Base-by-base conservation (phyloP, 2,329 filamentous ascomycete species). In the Alternaria dauci region DNA sequence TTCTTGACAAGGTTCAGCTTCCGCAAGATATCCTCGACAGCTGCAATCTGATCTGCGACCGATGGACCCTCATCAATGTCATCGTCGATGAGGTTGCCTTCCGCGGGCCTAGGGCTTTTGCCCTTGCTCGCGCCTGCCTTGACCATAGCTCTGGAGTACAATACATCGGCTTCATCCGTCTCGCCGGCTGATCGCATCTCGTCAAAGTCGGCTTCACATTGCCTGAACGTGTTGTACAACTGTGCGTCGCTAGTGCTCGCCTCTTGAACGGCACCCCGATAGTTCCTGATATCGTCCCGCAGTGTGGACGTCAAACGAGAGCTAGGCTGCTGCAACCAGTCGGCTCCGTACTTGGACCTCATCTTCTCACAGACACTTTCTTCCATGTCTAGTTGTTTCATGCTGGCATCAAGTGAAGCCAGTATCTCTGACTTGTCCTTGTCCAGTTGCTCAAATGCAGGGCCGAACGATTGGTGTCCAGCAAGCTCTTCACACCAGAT, bases 331-430 rank as follows among this genome's bases (percentile, higher is more conserved):
- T 99, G 95, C 18, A 93, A 97, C 95, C 95, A 99, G 55, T 98
- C 94, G 28, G 85, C 86, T 56, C 94, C 94, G 76, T 98, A 98
- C 77, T 99, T 99, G 12, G 93, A 96, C 47, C 95, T 88, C 95
- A 99, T 99, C 83, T 98, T 99, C 78, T 99, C 95, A 77, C 95
- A 99, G 0, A 98, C 92, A 57, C 92, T 96, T 80, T 98, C 96
- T 78, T 99, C 95, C 88, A 95, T 93, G 69, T 99, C 95, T 42
- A 99, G 81, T 72, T 96, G 91, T 76, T 96, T 96, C 56, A 89
- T 89, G 70, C 92, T 92, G 58, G 87, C 87, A 58, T 97, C 93
- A 57, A 99, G 79, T 3, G 88, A 86, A 3, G 84, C 83, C 26
- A 92, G 78, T 12, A 97, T 91, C 1, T 87, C 85, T 18, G 91